These are phyloP conservation scores for Grosmannia penicillata DNA, from an alignment of 2,329 filamentous ascomycete genomes.

Conservation along the genomic window DNA sequence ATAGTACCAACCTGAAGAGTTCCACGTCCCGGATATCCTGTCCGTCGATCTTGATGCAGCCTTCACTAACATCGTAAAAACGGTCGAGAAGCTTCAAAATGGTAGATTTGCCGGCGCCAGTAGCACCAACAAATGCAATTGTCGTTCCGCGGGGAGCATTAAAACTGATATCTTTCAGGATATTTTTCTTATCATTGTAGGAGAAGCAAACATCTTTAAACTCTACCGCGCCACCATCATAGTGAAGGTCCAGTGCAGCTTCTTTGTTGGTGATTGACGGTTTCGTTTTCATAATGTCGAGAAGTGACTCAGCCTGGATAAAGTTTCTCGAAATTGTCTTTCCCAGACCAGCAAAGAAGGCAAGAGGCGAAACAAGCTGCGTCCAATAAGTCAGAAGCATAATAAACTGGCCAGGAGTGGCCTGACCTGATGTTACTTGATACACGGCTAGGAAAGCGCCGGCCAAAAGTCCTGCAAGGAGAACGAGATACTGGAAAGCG, in stretches of 20 bases:
- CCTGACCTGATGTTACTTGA: conserved; percentile 47
- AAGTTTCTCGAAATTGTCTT: conserved; percentile 41
- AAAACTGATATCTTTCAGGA: conserved; percentile 39
- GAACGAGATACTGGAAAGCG: conserved; percentile 43
- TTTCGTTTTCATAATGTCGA: conserved; percentile 43
- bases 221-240: conserved; percentile 36
- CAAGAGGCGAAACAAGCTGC: conserved; percentile 55
- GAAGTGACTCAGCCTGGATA: conserved; percentile 40
- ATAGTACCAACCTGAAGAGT: conserved; percentile 24
- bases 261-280: conserved; percentile 39
- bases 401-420: conserved; percentile 53
- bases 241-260: conserved; percentile 31
- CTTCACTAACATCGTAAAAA: conserved; percentile 40
- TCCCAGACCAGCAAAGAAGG: conserved; percentile 49
- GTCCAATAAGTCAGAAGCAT: conserved; percentile 61
- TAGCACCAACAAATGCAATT: conserved; percentile 45
- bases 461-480: conserved; percentile 56
- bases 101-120: conserved; percentile 44
- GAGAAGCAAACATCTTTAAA: conserved; percentile 42
- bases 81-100: conserved; percentile 42
- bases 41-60: conserved; percentile 38
- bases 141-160: conserved; percentile 35
- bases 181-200: conserved; percentile 43
- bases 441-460: conserved; percentile 45
- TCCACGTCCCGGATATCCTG: conserved; percentile 41